A percentile compares a stretch with the other conserved stretches of the same genome.
Conservation (phyloP, 2,329 filamentous ascomycete genomes). For the Gremmenia infestans region DNA sequence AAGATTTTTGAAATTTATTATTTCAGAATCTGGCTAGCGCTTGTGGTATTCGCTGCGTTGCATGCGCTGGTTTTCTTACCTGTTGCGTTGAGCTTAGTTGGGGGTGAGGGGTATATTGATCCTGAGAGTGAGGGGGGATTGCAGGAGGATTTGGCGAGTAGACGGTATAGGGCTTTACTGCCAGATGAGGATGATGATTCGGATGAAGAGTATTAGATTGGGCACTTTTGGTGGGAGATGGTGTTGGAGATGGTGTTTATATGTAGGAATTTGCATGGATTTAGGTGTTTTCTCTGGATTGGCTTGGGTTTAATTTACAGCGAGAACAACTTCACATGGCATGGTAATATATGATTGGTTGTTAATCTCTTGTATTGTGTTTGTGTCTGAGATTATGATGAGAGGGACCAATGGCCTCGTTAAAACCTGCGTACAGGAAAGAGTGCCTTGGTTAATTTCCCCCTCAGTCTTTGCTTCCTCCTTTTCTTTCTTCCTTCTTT, state of each 20-base stretch:
- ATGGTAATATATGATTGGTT: background rate
- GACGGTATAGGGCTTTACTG: conserved; percentile 71
- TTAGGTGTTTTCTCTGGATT: background rate
- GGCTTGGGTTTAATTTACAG: background rate
- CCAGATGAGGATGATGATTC: conserved; percentile 68
- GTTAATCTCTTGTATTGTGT: background rate
- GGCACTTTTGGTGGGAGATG: no score
- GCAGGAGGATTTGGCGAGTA: conserved; percentile 79
- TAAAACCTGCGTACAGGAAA: background rate
- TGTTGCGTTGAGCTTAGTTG: conserved; percentile 78
- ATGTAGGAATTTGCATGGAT: background rate
- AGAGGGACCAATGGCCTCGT: background rate
- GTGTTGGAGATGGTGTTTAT: background rate
- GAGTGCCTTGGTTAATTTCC: background rate
- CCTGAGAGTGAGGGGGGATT: conserved; percentile 82
- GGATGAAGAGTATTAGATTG: conserved; percentile 24
- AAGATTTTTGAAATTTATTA: conserved; percentile 99
- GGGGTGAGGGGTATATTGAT: conserved; percentile 84
- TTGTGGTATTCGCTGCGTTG: conserved; percentile 82
- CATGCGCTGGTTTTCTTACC: conserved; percentile 91
- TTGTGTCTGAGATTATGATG: background rate
- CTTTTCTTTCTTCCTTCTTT: background rate
- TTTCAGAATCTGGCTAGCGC: conserved; percentile 90
- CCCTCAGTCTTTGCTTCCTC: background rate
- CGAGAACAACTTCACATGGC: background rate